Evolutionary conservation across 352 stramenopile species (phyloP), one percentile per base, ranked within the genome.

Genomic region (Phytophthora idaei): DNA sequence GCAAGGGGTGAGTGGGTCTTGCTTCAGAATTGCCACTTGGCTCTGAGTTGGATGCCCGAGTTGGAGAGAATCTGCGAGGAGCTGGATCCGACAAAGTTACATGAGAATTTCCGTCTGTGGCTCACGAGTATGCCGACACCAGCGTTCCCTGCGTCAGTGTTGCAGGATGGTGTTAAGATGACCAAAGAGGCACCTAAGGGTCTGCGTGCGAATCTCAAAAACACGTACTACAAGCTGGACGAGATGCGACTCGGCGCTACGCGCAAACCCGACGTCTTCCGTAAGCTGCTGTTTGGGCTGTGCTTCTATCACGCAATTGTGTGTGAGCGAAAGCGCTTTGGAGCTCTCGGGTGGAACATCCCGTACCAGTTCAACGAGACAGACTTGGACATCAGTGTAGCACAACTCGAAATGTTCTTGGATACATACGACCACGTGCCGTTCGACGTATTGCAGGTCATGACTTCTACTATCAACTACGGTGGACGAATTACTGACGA

Each of bases 281-380:
- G 84, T 15, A 98, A 99, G 46, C 69, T 99, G 7, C 77, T 99
- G 15, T 99, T 98, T 62, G 95, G 89, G 1, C 65, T 99, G 4
- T 93, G 85, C 58, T 96, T 97, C 70, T 97, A 91, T 76, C 92
- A 98, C 57, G 95, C 95, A 7, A 90, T 94, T 28, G 87, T 98
- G 25, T 96, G 97, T 62, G 96, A 99, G 77, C 89, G 96, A 29
- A 94, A 97, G 64, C 91, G 97, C 21, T 99, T 99, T 59, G 96
- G 96, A 12, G 90, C 96, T 2, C 73, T 99, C 0, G 96, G 96
- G 21, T 99, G 96, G 96, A 99, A 99, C 73, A 98, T 98, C 47
- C 94, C 94, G 31, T 99, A 99, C 74, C 93, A 98, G 73, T 99
- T 99, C 69, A 99, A 99, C 66, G 93, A 98, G 57, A 98, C 95